phyloP scores from a whole-genome alignment of 2,329 filamentous ascomycete genomes.

The Fusarium sp. region DNA sequence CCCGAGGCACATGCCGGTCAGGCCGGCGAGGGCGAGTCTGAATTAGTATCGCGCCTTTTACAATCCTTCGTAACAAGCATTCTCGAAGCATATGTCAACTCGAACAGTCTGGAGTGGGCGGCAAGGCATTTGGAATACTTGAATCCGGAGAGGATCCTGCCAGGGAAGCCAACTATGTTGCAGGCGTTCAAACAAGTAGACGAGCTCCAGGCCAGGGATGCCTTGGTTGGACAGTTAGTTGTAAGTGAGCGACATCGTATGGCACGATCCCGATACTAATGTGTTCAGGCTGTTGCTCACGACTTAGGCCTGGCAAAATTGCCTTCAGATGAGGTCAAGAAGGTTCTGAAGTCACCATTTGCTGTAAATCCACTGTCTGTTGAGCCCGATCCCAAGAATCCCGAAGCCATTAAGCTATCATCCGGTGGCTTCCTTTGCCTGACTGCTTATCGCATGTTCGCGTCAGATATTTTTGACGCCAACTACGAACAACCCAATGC shows the following conservation, averaged over 20 bases:
- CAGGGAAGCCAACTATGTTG: slow-evolving; percentile 69
- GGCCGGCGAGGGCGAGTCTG: slow-evolving; percentile 65
- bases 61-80: slow-evolving; percentile 83
- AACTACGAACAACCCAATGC: slow-evolving; percentile 64
- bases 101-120: slow-evolving; percentile 69
- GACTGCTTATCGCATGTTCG: slow-evolving; percentile 71
- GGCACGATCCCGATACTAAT: slow-evolving; percentile 21
- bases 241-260: slow-evolving; percentile 55
- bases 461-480: slow-evolving; percentile 69
- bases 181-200: slow-evolving; percentile 74
- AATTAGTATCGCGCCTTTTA: slow-evolving; percentile 72
- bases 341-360: slow-evolving; percentile 56
- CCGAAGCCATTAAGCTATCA: slow-evolving; percentile 67
- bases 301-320: slow-evolving; percentile 67
- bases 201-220: slow-evolving; percentile 69
- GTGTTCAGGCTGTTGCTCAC: slow-evolving; percentile 68
- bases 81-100: slow-evolving; percentile 77
- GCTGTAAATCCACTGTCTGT: slow-evolving; percentile 58
- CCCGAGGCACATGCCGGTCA: slow-evolving; percentile 62
- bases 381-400: slow-evolving; percentile 59
- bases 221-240: slow-evolving; percentile 77
- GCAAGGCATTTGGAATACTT: slow-evolving; percentile 75
- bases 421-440: slow-evolving; percentile 69
- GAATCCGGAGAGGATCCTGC: slow-evolving; percentile 71
- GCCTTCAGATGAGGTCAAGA: slow-evolving; percentile 59